Percentiles rank a stretch among this genome's conserved stretches.
Evolutionary conservation across 805 yeast genomes (phyloP).

Genomic region (Maudiozyma bulderi): DNA sequence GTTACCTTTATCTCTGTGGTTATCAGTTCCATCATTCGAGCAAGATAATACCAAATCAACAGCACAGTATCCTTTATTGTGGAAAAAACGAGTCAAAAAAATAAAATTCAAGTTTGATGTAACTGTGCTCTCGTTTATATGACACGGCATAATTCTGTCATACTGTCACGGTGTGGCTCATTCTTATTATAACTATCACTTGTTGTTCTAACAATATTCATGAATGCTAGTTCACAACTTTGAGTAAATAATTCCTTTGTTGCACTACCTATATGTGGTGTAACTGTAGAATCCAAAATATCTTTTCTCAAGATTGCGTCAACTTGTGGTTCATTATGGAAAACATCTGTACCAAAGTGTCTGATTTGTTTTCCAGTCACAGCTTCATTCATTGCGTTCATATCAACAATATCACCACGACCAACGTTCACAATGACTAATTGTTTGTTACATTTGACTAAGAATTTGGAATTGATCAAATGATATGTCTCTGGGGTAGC

Average conservation of each 20-base stretch:
- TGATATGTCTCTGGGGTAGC: conserved; percentile 44
- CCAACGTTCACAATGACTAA: conserved; percentile 45
- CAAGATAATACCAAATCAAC: too few relatives aligned
- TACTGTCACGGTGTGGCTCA: background rate
- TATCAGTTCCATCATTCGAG: too few relatives aligned
- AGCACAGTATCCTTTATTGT: too few relatives aligned
- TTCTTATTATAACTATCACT: background rate
- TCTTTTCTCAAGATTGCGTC: conserved; percentile 18
- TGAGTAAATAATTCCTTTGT: conserved; percentile 38
- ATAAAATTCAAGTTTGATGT: too few relatives aligned
- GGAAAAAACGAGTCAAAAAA: too few relatives aligned
- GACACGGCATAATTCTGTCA: background rate
- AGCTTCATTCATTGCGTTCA: conserved; percentile 39
- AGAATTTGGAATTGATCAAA: conserved; percentile 35
- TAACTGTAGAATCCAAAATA: conserved; percentile 31
- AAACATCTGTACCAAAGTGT: conserved; percentile 55
- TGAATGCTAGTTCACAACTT: conserved; percentile 31
- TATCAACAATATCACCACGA: conserved; percentile 47
- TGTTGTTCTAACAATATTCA: conserved; percentile 11
- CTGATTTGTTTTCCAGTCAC: conserved; percentile 36
- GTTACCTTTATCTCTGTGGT: too few relatives aligned
- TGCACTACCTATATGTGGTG: conserved; percentile 59
- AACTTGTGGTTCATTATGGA: conserved; percentile 42
- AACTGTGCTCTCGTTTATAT: background rate
- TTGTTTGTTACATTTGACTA: conserved; percentile 22